Conservation (phyloP, 352 stramenopile species). For the Aphanomyces euteiches region DNA sequence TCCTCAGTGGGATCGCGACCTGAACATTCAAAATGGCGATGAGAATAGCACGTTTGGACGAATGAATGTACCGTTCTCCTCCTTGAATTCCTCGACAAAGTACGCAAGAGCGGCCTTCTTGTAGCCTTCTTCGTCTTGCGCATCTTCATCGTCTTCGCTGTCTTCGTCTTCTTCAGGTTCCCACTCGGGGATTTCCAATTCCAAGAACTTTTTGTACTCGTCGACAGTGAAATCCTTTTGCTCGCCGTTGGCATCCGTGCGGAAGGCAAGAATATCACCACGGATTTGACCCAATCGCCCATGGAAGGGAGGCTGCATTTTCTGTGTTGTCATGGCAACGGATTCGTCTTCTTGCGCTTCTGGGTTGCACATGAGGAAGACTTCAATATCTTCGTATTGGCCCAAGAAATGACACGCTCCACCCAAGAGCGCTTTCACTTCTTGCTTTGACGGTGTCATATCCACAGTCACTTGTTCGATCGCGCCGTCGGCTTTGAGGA, state of each 20-base stretch:
- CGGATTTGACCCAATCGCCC: constrained; percentile 25
- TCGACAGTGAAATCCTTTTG: constrained; percentile 37
- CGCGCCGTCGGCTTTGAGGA: constrained; percentile 23
- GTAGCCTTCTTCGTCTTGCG: constrained; percentile 39
- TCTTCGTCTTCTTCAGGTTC: constrained; percentile 49
- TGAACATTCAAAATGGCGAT: constrained; percentile 23
- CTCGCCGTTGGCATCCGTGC: constrained; percentile 19
- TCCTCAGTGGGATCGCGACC: constrained; percentile 30
- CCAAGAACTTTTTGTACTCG: constrained; percentile 31
- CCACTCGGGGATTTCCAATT: constrained; percentile 44
- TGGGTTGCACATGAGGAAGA: constrained; percentile 30
- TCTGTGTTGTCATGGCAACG: constrained; percentile 18
- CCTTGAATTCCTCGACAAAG: constrained; percentile 29
- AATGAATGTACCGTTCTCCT: constrained; percentile 30
- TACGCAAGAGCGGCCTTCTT: constrained; percentile 32
- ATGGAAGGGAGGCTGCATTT: constrained; percentile 29
- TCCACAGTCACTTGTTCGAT: constrained; percentile 23
- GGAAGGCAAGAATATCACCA: constrained; percentile 28
- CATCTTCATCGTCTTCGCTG: not conserved
- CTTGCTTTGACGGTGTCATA: constrained; percentile 27
- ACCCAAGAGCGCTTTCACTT: constrained; percentile 16
- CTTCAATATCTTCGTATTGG: constrained; percentile 30
- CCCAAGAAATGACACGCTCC: constrained; percentile 23
- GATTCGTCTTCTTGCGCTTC: constrained; percentile 22
- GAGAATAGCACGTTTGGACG: not conserved